Percentiles rank a stretch among this genome's conserved stretches.
Evolutionary conservation across 2,329 filamentous ascomycete species (phyloP).

Genomic region (Juglanconis sp.): DNA sequence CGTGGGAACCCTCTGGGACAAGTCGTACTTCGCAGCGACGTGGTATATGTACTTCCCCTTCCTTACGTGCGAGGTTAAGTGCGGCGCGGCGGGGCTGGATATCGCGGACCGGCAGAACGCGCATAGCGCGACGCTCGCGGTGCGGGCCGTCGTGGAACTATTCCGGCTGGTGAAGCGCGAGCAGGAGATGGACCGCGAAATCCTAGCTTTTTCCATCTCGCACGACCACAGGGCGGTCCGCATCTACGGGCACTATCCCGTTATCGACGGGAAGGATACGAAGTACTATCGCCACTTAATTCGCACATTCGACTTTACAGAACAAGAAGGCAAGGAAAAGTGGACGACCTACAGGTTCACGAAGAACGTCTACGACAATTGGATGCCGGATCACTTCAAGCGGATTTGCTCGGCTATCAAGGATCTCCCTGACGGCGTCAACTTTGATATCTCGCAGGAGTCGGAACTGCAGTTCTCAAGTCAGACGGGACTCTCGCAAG

Average conservation of each 20-base stretch:
- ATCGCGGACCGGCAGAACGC: conserved; percentile 38
- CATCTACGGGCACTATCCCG: conserved; percentile 40
- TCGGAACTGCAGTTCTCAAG: too few species aligned
- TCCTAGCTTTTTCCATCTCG: conserved; percentile 25
- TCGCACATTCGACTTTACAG: conserved; percentile 30
- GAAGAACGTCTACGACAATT: conserved; percentile 29
- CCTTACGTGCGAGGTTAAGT: conserved; percentile 46
- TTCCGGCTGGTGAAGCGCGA: conserved; percentile 34
- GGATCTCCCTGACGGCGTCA: too few species aligned
- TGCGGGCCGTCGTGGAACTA: conserved; percentile 36
- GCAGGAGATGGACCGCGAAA: conserved; percentile 36
- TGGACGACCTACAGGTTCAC: conserved; percentile 24
- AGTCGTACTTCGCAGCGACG: neutral
- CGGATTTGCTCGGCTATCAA: conserved; percentile 35
- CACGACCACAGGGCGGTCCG: conserved; percentile 30
- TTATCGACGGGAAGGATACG: conserved; percentile 27
- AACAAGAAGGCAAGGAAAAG: conserved; percentile 30
- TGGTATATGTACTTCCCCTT: conserved; percentile 48
- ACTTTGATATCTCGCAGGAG: too few species aligned
- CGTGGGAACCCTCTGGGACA: neutral
- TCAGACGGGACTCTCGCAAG: too few species aligned
- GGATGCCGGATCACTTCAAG: conserved; percentile 33
- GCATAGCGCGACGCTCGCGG: conserved; percentile 39
- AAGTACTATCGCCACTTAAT: conserved; percentile 38
- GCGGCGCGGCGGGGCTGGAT: conserved; percentile 33